Base-by-base conservation (phyloP, 2,329 filamentous ascomycete genomes). In the Cordyceps militaris region DNA sequence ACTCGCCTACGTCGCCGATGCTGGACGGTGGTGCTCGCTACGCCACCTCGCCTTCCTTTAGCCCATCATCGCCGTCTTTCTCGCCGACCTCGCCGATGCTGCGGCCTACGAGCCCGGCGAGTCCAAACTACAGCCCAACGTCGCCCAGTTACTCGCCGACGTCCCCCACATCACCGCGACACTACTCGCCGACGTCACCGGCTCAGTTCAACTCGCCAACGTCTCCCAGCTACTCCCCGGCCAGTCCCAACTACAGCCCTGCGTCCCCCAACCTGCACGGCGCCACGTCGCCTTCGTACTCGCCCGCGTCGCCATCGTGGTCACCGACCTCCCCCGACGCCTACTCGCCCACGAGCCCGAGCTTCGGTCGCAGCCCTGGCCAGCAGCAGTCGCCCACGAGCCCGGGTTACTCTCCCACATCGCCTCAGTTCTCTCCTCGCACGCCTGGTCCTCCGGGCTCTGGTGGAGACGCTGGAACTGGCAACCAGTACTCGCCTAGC, bases 241-340 rank as follows among this genome's bases (percentile, higher is more conserved):
- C 84, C 6, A 87, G 83, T 63, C 86, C 87, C 57, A 84, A 80
- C 66, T 90, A 89, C 73, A 87, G 84, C 66, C 86, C 85, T n/a
- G 83, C 85, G 3, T 86, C 82, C 53, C 85, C 78, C 64, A 82
- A 78, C 67, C 72, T 80, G 64, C 76, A 70, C 67, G 73, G 70
- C 4, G 70, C 78, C 11, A 77, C 81, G 32, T 80, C 84, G 61
- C 83, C 79, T n/a, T 79, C 78, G 4, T 88, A 87, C 71, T 83
- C 80, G 32, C 87, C 87, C 48, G 85, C 85, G 3, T 90, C 87
- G 51, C 88, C 87, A n/a, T 83, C 80, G 24, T 92, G 89, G 76
- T 91, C 88, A 58, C 88, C 89, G 3, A 89, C 87, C 7, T 91
- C 88, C 42, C 82, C 82, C 13, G 77, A 79, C 60, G 76, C 78